Evolutionary conservation across 1,284 basidiomycete genomes (phyloP).

Genomic region (Sphaerobolus stellatus): DNA sequence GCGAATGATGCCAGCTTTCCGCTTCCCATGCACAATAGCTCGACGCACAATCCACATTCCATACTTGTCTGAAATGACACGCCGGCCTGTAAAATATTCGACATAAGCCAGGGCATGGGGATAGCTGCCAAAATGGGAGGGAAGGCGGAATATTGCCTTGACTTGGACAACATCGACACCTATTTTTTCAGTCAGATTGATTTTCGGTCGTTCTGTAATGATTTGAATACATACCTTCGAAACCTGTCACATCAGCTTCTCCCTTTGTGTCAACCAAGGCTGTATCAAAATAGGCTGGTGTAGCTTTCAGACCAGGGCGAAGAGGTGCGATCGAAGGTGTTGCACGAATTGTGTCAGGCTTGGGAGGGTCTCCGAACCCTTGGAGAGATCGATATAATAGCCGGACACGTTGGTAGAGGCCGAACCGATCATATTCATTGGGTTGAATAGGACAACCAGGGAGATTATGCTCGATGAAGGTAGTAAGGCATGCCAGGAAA

Average conservation of each 20-base stretch:
- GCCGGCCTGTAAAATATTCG: conserved; percentile 23
- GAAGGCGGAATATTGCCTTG: conserved; percentile 2
- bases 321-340: not conserved
- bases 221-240: not conserved
- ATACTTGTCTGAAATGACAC: not conserved
- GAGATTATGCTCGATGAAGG: not conserved
- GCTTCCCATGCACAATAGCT: not conserved
- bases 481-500: not conserved
- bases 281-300: not conserved
- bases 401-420: not conserved
- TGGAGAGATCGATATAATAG: not conserved
- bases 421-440: not conserved
- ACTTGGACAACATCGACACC: conserved; percentile 3
- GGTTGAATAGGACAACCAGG: too few relatives aligned
- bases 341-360: not conserved
- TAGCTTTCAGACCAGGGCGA: too few relatives aligned
- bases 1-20: not conserved
- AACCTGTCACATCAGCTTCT: not conserved
- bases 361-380: not conserved
- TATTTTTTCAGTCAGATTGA: not conserved
- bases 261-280: not conserved
- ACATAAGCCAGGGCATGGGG: conserved; percentile 21
- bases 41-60: not conserved
- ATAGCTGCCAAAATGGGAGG: not conserved
- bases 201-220: not conserved